phyloP scores from a whole-genome alignment of 1,284 basidiomycete species.

The Tilletia walkeri region DNA sequence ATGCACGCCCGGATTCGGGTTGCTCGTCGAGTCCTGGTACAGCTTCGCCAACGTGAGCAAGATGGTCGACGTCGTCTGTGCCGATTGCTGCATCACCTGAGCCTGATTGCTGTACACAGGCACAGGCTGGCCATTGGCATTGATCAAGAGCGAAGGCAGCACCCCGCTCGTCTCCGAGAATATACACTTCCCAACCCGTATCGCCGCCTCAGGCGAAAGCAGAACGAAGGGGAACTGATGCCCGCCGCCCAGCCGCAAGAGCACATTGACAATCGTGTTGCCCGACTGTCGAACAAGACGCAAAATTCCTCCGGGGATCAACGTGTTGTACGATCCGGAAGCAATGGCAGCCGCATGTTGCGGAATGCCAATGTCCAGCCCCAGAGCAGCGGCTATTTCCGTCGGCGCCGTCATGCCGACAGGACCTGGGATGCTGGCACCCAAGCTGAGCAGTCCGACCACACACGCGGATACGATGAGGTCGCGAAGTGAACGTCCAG shows the following conservation, averaged over 20 bases:
- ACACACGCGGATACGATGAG: conserved; percentile 47
- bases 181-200: conserved; percentile 34
- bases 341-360: conserved; percentile 31
- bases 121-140: conserved; percentile 14
- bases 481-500: conserved; percentile 38
- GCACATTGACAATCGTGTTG: conserved; percentile 31
- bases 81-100: conserved; percentile 50
- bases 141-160: conserved; percentile 34
- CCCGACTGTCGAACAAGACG: conserved; percentile 43
- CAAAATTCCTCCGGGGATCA: conserved; percentile 45
- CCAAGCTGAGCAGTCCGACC: conserved; percentile 44
- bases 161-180: conserved; percentile 39
- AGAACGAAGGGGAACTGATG: conserved; percentile 46
- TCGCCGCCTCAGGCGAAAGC: conserved; percentile 32
- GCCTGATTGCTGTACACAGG: conserved; percentile 14
- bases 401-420: conserved; percentile 32
- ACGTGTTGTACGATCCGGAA: conserved; percentile 33
- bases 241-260: conserved; percentile 41
- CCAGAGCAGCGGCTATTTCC: conserved; percentile 39
- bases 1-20: conserved; percentile 35
- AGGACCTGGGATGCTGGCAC: conserved; percentile 38
- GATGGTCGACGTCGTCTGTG: conserved; percentile 62
- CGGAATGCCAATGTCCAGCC: conserved; percentile 36
- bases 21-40: conserved; percentile 59
- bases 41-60: conserved; percentile 64